Base-by-base conservation (phyloP, 805 yeast species). In the Monosporozyma unispora region DNA sequence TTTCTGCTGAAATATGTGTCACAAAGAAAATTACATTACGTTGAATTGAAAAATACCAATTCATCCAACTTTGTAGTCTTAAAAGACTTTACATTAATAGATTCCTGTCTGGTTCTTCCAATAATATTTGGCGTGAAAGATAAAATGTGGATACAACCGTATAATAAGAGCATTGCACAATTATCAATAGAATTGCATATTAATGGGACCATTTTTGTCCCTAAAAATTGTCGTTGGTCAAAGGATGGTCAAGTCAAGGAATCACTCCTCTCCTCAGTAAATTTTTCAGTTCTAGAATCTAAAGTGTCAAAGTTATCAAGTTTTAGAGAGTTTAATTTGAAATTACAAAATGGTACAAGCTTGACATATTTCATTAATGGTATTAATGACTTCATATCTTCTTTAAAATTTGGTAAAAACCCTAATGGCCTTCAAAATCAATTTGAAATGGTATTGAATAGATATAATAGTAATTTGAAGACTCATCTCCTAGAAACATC, bases 71-170 rank as follows among this genome's bases (percentile, higher is more conserved):
- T 44, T 41, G 48, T 55, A 5, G 29, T 45, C 8, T 19, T 62
- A 21, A 50, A 48, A 38, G 47, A 57, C 25, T 60, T 61, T 38
- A 57, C 46, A 22, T 35, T 56, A 6, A 31, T 59, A 27, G 64
- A 62, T 41, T 57, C 58, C 41, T 59, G 60, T 37, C 44, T 62
- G 18, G 50, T 52, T 9, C 31, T 62, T 2, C 31, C 61, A 2
- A 51, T 56, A 9, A 7, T 61, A 3, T 50, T 56, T 29, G 50
- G 59, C 7, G 25, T 52, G 22, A 54, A 51, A 29, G 53, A 52
- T 42, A 56, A 52, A 40, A 47, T 40, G 9, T 53, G 56, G 55
- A 21, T 47, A 10, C 25, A 46, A n/a, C 45, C 50, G n/a, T 42
- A 39, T 7, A 49, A 46, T 22, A 46, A 46, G 3, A 53, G 53